These are phyloP conservation scores for Tilletia setariae DNA, from an alignment of 1,284 basidiomycete genomes.

Conservation along the genomic window DNA sequence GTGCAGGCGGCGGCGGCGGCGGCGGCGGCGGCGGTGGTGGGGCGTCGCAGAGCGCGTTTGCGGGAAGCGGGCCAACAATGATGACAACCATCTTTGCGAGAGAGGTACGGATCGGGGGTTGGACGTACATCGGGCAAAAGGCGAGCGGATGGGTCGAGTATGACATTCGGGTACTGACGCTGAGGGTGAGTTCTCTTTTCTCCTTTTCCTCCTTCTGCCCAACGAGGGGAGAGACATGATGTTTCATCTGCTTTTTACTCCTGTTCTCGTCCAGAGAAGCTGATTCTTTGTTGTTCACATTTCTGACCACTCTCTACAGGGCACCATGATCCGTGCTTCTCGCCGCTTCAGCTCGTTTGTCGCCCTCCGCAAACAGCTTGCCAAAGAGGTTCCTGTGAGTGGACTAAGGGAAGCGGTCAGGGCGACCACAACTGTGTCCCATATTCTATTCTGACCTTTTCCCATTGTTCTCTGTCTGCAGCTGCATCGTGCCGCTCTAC, in stretches of 20 bases:
- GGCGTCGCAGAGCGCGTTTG: neutral
- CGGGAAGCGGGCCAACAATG: neutral
- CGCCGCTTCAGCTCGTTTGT: constrained; percentile 38
- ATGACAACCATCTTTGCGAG: constrained; percentile 27
- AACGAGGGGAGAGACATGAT: neutral
- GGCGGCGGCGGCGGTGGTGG: neutral
- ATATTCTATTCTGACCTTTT: constrained; percentile 15
- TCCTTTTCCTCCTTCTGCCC: neutral
- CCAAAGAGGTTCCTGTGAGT: constrained; percentile 15
- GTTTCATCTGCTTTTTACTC: neutral
- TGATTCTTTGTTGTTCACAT: neutral
- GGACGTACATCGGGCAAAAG: constrained; percentile 40
- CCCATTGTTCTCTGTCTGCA: constrained; percentile 22
- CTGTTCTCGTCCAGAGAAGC: too few relatives aligned
- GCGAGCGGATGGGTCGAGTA: constrained; percentile 46
- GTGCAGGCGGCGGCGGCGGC: neutral
- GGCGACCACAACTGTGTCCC: too few relatives aligned
- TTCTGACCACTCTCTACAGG: constrained; percentile 18
- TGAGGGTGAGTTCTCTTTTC: constrained; percentile 23
- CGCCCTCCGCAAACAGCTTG: constrained; percentile 22
- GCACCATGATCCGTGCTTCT: constrained; percentile 29
- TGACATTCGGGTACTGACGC: constrained; percentile 36
- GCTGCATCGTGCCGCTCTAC: constrained; percentile 4
- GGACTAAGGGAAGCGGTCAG: too few relatives aligned
- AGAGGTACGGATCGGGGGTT: constrained; percentile 40